These are phyloP conservation scores for Yamadazyma conglobata DNA, from an alignment of 1,139 yeast genomes.

Conservation along the genomic window DNA sequence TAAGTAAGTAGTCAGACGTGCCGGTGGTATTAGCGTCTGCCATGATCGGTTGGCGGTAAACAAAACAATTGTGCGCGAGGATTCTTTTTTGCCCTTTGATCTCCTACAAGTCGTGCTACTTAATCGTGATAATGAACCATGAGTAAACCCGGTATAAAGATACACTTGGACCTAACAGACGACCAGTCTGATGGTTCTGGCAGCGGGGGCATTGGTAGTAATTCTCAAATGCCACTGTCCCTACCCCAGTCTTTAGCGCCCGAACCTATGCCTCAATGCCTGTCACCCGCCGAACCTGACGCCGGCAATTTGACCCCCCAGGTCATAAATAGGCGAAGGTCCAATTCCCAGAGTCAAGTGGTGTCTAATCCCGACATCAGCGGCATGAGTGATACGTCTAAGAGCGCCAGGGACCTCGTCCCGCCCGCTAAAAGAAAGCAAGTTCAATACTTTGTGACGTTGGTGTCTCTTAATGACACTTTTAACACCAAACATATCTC, in stretches of 20 bases:
- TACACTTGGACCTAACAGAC: constrained; percentile 15
- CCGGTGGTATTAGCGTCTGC: constrained; percentile 3
- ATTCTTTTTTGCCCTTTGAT: too few relatives aligned
- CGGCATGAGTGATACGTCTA: constrained; percentile 1
- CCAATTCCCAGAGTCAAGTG: constrained; percentile 30
- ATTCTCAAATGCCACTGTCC: not conserved
- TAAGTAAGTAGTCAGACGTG: constrained; percentile 15
- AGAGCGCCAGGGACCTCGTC: constrained; percentile 3
- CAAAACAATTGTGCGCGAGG: constrained; percentile 3
- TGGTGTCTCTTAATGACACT: constrained; percentile 75
- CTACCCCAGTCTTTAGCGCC: too few relatives aligned
- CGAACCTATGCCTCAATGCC: too few relatives aligned
- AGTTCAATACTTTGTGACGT: constrained; percentile 54
- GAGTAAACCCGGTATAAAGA: constrained; percentile 19
- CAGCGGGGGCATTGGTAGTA: not conserved
- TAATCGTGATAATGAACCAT: constrained; percentile 8
- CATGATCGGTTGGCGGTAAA: too few relatives aligned
- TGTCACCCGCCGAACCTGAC: constrained; percentile 2
- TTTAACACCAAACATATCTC: constrained; percentile 75
- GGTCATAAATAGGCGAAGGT: constrained; percentile 20
- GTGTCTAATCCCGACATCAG: constrained; percentile 12
- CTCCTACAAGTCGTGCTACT: too few relatives aligned
- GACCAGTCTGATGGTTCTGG: not conserved
- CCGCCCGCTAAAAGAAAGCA: constrained; percentile 24
- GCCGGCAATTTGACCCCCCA: constrained; percentile 3